phyloP scores from a whole-genome alignment of 345 rosid species.

The Hibiscus syriacus region DNA sequence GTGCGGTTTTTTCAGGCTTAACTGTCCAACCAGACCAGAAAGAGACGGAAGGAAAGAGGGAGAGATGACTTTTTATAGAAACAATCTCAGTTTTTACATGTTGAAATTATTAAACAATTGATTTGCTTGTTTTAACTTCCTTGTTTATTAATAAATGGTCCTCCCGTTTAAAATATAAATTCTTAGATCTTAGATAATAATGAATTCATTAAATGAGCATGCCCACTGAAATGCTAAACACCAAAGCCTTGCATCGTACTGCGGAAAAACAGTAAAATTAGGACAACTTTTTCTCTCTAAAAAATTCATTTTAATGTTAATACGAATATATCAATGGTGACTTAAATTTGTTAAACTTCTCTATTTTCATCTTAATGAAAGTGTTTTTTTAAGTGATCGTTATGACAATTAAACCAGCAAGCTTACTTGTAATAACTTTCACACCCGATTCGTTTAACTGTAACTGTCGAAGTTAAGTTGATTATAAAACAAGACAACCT shows the following conservation, averaged over 20 bases:
- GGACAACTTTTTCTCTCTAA: not conserved
- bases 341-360: not conserved
- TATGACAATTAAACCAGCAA: not conserved
- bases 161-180: not conserved
- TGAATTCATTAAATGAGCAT: not conserved
- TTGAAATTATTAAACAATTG: not conserved
- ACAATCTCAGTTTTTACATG: constrained; percentile 5
- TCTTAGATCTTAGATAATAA: not conserved
- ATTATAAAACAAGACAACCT: not conserved
- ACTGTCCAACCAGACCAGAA: constrained; percentile 40
- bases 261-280: too few species aligned
- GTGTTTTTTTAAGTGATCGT: not conserved
- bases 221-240: not conserved
- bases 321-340: not conserved
- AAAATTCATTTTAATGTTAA: not conserved
- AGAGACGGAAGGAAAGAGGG: constrained; percentile 14
- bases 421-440: too few species aligned
- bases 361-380: too few species aligned
- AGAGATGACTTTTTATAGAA: constrained; percentile 1
- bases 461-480: not conserved
- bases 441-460: not conserved
- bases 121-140: not conserved
- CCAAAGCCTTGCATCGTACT: not conserved
- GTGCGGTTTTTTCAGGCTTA: too few species aligned
- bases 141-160: not conserved